Base-by-base conservation (phyloP, 257 asterid genomes). In the Gynochthodes officinalis region DNA sequence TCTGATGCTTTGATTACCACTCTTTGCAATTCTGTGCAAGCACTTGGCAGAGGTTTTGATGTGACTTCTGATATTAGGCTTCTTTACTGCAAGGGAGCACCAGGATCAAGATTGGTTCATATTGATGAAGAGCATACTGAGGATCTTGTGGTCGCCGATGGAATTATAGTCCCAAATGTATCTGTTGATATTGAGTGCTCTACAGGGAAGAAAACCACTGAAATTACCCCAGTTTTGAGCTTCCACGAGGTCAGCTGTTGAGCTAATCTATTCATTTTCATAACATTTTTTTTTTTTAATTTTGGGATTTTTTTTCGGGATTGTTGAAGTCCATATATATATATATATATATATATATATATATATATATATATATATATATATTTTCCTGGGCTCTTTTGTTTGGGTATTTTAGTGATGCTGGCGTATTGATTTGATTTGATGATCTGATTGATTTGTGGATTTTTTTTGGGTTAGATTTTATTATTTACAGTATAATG, bases 51-150 rank as follows among this genome's bases (percentile, higher is more conserved):
- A 64, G 99, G 99, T 0, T 95, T 95, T 74, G 99, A 95, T 75
- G 99, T 95, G 71, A 90, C 99, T 30, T 95, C 99, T 35, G 99
- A 95, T 82, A 95, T 92, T 71, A 89, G 99, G 87, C 85, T 95
- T 52, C 79, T 95, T 55, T 95, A 95, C 74, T 95, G 99, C 68
- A 95, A 95, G 79, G 99, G 99, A 50, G 85, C 92, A 1, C 90
- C 97, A 18, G 93, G 95, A 57, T 91, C 99, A 15, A 89, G 96
- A 32, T 82, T 95, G 66, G 84, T 92, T 69, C 87, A 76, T 78
- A 68, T 95, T 61, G 96, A 95, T 74, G 96, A 90, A 57, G 80
- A 83, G 15, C 77, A 77, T 30, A 86, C 81, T 1, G 71, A 75
- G 67, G 86, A 85, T 77, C 95, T 95, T 64, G 74, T 82, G 75